Percentiles rank a stretch among this genome's conserved stretches.
Conservation (phyloP, 2,329 filamentous ascomycete genomes). For the Beauveria sp. region DNA sequence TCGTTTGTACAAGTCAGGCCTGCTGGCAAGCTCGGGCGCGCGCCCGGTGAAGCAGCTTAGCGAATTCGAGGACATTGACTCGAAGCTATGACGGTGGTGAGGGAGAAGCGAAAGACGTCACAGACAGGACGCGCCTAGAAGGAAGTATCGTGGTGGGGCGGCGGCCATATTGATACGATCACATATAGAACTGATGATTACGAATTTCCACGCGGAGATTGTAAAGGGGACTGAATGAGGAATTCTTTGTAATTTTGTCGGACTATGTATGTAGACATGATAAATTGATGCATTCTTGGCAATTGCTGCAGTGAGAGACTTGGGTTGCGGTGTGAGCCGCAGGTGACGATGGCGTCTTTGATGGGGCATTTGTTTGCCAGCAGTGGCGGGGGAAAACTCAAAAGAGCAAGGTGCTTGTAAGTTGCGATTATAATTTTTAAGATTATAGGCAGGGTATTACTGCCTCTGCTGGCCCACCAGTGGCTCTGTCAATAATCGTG, state of each 20-base stretch:
- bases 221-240: background rate
- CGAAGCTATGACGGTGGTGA: slow-evolving; percentile 56
- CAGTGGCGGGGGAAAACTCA: too few relatives aligned
- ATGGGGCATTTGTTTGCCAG: background rate
- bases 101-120: background rate
- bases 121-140: background rate
- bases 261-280: background rate
- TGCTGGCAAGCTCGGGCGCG: slow-evolving; percentile 66
- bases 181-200: slow-evolving; percentile 6
- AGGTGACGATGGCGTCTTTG: background rate
- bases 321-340: background rate
- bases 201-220: slow-evolving; percentile 3
- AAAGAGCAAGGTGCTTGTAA: too few relatives aligned
- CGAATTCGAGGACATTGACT: slow-evolving; percentile 77
- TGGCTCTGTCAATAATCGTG: too few relatives aligned
- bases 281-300: background rate
- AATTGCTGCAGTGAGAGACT: background rate
- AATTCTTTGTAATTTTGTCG: background rate
- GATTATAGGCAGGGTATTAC: too few relatives aligned
- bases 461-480: too few relatives aligned
- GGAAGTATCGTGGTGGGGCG: background rate
- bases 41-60: slow-evolving; percentile 66
- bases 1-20: slow-evolving; percentile 67
- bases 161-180: background rate
- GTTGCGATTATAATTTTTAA: too few relatives aligned